A percentile compares a stretch with the other conserved stretches of the same genome.
These are phyloP conservation scores for Ophiocordyceps polyrhachis-furcata DNA, from an alignment of 2,329 filamentous ascomycete species.

Conservation along the genomic window DNA sequence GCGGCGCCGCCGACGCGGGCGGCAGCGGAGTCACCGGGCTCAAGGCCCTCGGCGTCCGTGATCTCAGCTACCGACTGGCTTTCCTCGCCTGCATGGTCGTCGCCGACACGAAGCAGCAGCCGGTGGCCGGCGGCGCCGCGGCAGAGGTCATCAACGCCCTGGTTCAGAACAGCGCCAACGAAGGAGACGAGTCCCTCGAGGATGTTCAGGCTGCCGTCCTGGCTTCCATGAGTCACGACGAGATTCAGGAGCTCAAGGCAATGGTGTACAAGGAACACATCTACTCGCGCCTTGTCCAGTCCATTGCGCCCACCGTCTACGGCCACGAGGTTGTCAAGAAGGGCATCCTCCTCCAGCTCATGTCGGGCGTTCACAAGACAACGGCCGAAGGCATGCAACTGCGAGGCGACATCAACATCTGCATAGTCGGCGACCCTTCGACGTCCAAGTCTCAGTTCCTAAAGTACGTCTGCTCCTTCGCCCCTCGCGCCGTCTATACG, in stretches of 20 bases:
- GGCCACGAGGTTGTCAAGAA: constrained; percentile 98
- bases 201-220: constrained; percentile 77
- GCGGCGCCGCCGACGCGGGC: constrained; percentile 63
- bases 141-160: constrained; percentile 72
- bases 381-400: constrained; percentile 91
- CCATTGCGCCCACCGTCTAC: constrained; percentile 90
- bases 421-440: constrained; percentile 89
- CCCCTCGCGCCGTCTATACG: constrained; percentile 93
- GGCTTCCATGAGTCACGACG: constrained; percentile 63
- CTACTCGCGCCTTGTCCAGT: constrained; percentile 81
- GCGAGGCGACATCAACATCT: constrained; percentile 96
- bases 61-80: constrained; percentile 88
- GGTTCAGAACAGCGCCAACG: constrained; percentile 41
- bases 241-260: constrained; percentile 77
- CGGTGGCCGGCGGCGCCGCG: constrained; percentile 48
- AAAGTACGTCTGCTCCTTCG: constrained; percentile 92
- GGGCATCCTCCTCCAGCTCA: constrained; percentile 77
- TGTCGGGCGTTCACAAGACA: constrained; percentile 86
- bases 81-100: constrained; percentile 95
- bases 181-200: constrained; percentile 55
- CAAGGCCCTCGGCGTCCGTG: constrained; percentile 82
- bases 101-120: constrained; percentile 51
- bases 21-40: constrained; percentile 74
- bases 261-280: constrained; percentile 96
- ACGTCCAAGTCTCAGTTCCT: constrained; percentile 97